A percentile compares a stretch with the other conserved stretches of the same genome.
These are phyloP conservation scores for Mesostigma viride DNA, from an alignment of 139 green algal genomes.

Conservation along the genomic window DNA sequence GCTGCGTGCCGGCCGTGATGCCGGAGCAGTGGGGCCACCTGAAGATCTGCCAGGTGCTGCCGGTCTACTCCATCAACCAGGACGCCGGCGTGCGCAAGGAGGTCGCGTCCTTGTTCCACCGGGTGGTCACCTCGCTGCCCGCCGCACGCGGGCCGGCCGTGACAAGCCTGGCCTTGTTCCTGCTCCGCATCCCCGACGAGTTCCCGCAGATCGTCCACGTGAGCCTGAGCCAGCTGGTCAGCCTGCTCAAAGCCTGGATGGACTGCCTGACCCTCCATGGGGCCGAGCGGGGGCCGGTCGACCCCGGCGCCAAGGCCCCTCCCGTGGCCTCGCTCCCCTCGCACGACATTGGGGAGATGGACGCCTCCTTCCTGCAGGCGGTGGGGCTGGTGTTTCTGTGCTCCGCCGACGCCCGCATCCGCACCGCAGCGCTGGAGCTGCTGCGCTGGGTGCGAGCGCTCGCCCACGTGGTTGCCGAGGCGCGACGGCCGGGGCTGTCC, in stretches of 20 bases:
- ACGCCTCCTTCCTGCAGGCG: constrained; percentile 51
- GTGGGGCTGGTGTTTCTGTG: constrained; percentile 43
- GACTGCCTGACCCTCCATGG: neutral
- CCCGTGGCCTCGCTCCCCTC: neutral
- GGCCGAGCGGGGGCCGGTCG: neutral
- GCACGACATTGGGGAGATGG: constrained; percentile 24
- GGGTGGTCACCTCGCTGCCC: neutral
- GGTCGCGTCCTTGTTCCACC: neutral
- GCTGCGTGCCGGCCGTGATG: constrained; percentile 45
- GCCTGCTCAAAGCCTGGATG: constrained; percentile 37
- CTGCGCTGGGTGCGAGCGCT: constrained; percentile 34
- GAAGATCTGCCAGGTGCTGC: constrained; percentile 43
- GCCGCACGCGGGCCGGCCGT: constrained; percentile 45
- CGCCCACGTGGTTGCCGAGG: constrained; percentile 8
- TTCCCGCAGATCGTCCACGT: constrained; percentile 41
- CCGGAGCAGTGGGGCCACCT: constrained; percentile 43
- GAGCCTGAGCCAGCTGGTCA: constrained; percentile 30
- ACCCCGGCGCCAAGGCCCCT: too few relatives aligned
- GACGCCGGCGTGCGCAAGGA: constrained; percentile 31
- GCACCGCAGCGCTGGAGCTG: constrained; percentile 22
- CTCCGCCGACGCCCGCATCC: constrained; percentile 33
- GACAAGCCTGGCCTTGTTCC: constrained; percentile 41
- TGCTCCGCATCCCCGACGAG: constrained; percentile 53
- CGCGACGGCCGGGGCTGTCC: neutral
- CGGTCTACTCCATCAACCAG: constrained; percentile 43